Base-by-base conservation (phyloP, 805 yeast genomes). In the Hanseniaspora meyeri region DNA sequence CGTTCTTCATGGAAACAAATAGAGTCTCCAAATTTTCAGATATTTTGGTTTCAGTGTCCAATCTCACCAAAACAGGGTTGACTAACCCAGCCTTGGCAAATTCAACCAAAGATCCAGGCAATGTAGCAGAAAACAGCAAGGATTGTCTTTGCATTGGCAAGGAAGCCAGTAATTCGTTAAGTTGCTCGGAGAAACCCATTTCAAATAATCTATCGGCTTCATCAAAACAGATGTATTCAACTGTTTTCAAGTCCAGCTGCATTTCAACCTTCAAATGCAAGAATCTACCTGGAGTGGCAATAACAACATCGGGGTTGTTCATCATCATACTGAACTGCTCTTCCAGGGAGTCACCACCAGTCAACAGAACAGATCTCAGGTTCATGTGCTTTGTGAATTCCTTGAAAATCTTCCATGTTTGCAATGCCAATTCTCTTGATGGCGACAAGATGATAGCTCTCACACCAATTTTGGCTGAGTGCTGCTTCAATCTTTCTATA, bases 281-380 rank as follows among this genome's bases (percentile, higher is more conserved):
- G 64, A 93, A 93, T 70, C 99, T 79, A 68, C 99, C 99, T 0
- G 99, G 99, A 0, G 98, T 93, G 7, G 36, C 97, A 58, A 93
- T 83, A 42, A 93, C 77, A 38, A 95, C 82, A 72, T 93, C 99
- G 0, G 99, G 99, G 65, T 89, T 88, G 57, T 82, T 70, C 86
- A 90, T 83, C 95, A 93, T 87, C 67, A 87, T 81, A 24, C 86
- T 76, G 67, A 93, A 93, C 72, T 93, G 98, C 57, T 91, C 97
- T 66, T 93, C 98, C 64, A 93, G 73, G n/a, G 96, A 87, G 66
- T 93, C 99, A 74, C 99, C 99, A 72, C 99, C 99, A 58, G 95
- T 91, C 34, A 93, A 73, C 51, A 90, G 74, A 14, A 85, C 80
- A 17, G 87, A 74, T 63, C 96, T 78, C 61, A 93, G 75, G 64